Evolutionary conservation across 2,329 filamentous ascomycete species (phyloP).

Genomic region (Fusarium odoratissimum): DNA sequence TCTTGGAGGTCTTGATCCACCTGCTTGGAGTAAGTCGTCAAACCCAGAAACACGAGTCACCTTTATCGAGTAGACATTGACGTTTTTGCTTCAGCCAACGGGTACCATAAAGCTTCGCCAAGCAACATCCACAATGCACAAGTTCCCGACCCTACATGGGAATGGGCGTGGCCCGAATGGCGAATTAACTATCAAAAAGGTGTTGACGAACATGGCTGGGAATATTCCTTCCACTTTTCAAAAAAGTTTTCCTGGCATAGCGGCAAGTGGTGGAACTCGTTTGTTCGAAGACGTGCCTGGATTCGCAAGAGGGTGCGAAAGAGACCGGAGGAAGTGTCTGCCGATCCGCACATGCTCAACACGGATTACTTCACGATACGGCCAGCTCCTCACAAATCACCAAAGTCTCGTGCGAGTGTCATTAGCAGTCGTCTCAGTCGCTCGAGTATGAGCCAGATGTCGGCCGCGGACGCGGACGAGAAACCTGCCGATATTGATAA

Average conservation of each 20-base stretch:
- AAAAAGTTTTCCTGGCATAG: slow-evolving; percentile 86
- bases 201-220: slow-evolving; percentile 89
- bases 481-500: slow-evolving; percentile 70
- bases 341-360: slow-evolving; percentile 74
- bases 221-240: slow-evolving; percentile 91
- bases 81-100: slow-evolving; percentile 63
- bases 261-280: slow-evolving; percentile 92
- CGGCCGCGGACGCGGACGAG: slow-evolving; percentile 60
- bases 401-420: slow-evolving; percentile 49
- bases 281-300: slow-evolving; percentile 91
- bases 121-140: slow-evolving; percentile 85
- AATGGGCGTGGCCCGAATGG: slow-evolving; percentile 82
- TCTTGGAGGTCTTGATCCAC: slow-evolving; percentile 85
- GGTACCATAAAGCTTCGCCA: slow-evolving; percentile 68
- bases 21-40: slow-evolving; percentile 74
- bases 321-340: slow-evolving; percentile 55
- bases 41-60: background rate
- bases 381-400: slow-evolving; percentile 58
- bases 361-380: slow-evolving; percentile 84
- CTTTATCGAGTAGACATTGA: slow-evolving; percentile 12
- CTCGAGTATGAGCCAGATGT: slow-evolving; percentile 52
- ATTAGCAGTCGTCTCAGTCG: slow-evolving; percentile 51
- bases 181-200: slow-evolving; percentile 77
- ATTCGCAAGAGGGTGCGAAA: slow-evolving; percentile 80
- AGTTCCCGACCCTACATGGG: slow-evolving; percentile 93